These are phyloP conservation scores for Fusarium torulosum DNA, from an alignment of 2,329 filamentous ascomycete genomes.

Conservation along the genomic window DNA sequence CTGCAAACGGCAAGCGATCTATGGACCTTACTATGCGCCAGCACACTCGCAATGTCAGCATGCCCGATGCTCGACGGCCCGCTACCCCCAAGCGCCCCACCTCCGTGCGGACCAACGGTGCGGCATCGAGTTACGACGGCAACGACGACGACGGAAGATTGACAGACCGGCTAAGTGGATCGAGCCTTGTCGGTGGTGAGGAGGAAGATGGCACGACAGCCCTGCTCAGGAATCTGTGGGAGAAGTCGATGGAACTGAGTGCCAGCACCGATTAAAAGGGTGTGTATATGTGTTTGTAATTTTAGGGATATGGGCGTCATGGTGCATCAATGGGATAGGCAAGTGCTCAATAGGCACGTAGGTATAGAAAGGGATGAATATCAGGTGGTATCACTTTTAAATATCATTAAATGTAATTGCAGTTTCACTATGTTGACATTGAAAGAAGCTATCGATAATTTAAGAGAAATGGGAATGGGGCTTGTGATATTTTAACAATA, in stretches of 20 bases:
- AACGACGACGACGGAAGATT: conserved; percentile 59
- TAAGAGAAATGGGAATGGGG: not conserved
- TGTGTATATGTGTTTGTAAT: conserved; percentile 19
- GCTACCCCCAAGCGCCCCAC: conserved; percentile 51
- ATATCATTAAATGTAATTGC: conserved; percentile 14
- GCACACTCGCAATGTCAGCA: conserved; percentile 57
- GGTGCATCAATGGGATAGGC: conserved; percentile 23
- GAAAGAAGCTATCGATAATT: not conserved
- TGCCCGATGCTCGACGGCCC: conserved; percentile 52
- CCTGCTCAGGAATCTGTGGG: conserved; percentile 70
- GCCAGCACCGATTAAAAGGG: conserved; percentile 56
- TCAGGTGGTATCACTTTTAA: conserved; percentile 19
- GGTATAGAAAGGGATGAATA: conserved; percentile 24
- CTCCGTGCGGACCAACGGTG: conserved; percentile 56
- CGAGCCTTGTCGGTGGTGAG: conserved; percentile 62
- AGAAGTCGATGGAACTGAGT: conserved; percentile 69
- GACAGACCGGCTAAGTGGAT: conserved; percentile 62
- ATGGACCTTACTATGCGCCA: conserved; percentile 52
- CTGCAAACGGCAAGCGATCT: conserved; percentile 55
- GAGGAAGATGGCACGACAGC: conserved; percentile 65
- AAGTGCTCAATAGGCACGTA: conserved; percentile 31
- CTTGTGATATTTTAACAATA: conserved; percentile 8
- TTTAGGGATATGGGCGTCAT: conserved; percentile 20
- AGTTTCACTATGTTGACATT: not conserved
- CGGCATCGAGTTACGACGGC: conserved; percentile 61